A percentile compares a stretch with the other conserved stretches of the same genome.
Evolutionary conservation across 805 yeast genomes (phyloP).

Genomic region (Nakazawaea ambrosiae): DNA sequence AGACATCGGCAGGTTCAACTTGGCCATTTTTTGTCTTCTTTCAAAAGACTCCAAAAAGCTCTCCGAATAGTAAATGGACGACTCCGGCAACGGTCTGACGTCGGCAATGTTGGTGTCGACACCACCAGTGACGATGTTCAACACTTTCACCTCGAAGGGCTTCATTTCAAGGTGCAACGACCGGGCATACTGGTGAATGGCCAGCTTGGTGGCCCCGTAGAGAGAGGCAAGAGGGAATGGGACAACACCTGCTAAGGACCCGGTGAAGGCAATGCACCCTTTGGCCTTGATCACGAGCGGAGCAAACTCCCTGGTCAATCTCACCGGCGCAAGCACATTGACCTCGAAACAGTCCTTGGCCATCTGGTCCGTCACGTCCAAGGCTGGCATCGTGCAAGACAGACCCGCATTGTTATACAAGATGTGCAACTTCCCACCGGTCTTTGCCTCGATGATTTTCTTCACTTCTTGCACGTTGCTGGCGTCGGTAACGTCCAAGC

Average conservation of each 20-base stretch:
- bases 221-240: conserved; percentile 68
- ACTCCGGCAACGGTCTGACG: conserved; percentile 48
- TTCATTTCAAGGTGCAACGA: conserved; percentile 58
- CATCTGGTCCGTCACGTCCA: conserved; percentile 54
- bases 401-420: conserved; percentile 49
- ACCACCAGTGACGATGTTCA: conserved; percentile 70
- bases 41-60: conserved; percentile 44
- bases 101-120: conserved; percentile 69
- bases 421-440: conserved; percentile 28
- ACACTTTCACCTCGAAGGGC: conserved; percentile 65
- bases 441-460: conserved; percentile 18
- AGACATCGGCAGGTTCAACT: conserved; percentile 48
- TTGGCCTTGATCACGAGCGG: conserved; percentile 52
- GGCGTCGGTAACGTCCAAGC: conserved; percentile 29
- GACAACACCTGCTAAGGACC: conserved; percentile 57
- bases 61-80: conserved; percentile 44
- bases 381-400: conserved; percentile 64
- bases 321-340: conserved; percentile 65
- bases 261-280: conserved; percentile 70
- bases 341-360: conserved; percentile 49
- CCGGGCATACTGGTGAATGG: conserved; percentile 65
- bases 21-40: conserved; percentile 53
- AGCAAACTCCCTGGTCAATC: conserved; percentile 52
- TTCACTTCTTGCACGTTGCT: conserved; percentile 22
- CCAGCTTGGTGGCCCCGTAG: conserved; percentile 67